Base-by-base conservation (phyloP, 2,329 filamentous ascomycete genomes). In the Aspergillus vadensis region DNA sequence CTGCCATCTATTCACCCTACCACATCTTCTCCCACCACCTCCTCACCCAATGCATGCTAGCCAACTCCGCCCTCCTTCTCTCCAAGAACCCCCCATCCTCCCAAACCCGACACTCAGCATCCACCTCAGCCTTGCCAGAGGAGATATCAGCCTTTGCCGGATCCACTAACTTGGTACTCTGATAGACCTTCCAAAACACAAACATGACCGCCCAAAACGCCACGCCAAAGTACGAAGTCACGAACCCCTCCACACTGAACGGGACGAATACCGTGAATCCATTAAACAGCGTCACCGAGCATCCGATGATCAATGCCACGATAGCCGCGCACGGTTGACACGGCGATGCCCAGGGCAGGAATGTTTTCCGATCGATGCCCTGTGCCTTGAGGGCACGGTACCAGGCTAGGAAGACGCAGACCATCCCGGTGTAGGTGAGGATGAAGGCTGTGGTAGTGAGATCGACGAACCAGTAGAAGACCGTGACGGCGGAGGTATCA, bases 291-390 rank as follows among this genome's bases (percentile, higher is more conserved):
- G 91, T 88, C 27, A 87, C 74, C 27, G 85, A 74, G 67, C 80
- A 84, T 58, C 72, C 83, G 76, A 75, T 65, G 0, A 63, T 21
- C 5, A 91, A 76, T 0, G 85, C 87, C 44, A 88, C 85, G 67
- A 83, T 91, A 0, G 90, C 88, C 0, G 84, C 82, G 67, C 87
- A 92, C 0, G 91, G 91, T 77, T 91, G 89, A 32, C 84, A 80
- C 44, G 82, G 82, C 0, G 87, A 85, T 63, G 83, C 86, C 78
- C 91, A 92, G 0, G 89, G 89, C n/a, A 93, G 76, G 12, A 65
- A 68, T 0, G 81, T 81, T 43, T 86, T 82, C 5, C 89, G 83
- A 66, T 86, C 83, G 19, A 92, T 80, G 0, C 88, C 89, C 69
- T 93, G 90, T 0, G 83, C 88, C 30, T 82, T 78, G 54, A 90